phyloP scores from a whole-genome alignment of 2,329 filamentous ascomycete genomes.

The Apiospora pterosperma region DNA sequence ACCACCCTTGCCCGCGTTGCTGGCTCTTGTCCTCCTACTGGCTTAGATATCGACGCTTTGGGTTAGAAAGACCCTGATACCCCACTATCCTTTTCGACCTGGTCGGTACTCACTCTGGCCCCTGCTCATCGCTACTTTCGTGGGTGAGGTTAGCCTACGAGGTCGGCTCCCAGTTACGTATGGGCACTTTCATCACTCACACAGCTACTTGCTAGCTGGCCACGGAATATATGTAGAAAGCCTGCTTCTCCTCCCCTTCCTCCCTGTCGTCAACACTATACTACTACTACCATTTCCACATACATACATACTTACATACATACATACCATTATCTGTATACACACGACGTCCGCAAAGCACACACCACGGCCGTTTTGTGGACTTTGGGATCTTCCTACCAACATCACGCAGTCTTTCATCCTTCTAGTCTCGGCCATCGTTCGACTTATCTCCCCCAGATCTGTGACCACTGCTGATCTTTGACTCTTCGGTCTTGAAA shows the following conservation, averaged over 20 bases:
- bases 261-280: slow-evolving; percentile 2
- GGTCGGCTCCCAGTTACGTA: slow-evolving; percentile 1
- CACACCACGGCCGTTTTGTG: slow-evolving; percentile 1
- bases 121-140: neutral
- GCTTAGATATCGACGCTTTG: neutral
- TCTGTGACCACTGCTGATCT: slow-evolving; percentile 31
- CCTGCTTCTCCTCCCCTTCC: neutral
- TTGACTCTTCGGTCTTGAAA: slow-evolving; percentile 33
- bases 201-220: neutral
- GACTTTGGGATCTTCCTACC: slow-evolving; percentile 1
- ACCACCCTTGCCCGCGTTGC: slow-evolving; percentile 2
- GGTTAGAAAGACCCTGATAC: slow-evolving; percentile 6
- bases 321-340: neutral
- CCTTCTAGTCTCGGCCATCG: slow-evolving; percentile 9
- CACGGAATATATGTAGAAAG: neutral
- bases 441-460: slow-evolving; percentile 8
- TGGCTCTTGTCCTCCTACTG: neutral
- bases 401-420: slow-evolving; percentile 7
- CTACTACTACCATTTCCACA: neutral
- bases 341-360: neutral
- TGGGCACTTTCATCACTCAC: neutral
- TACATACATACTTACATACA: neutral
- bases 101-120: slow-evolving; percentile 2
- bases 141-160: neutral
- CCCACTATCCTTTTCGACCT: neutral